These are phyloP conservation scores for Ensete ventricosum DNA, from an alignment of 176 grass and related monocot genomes.

Conservation along the genomic window DNA sequence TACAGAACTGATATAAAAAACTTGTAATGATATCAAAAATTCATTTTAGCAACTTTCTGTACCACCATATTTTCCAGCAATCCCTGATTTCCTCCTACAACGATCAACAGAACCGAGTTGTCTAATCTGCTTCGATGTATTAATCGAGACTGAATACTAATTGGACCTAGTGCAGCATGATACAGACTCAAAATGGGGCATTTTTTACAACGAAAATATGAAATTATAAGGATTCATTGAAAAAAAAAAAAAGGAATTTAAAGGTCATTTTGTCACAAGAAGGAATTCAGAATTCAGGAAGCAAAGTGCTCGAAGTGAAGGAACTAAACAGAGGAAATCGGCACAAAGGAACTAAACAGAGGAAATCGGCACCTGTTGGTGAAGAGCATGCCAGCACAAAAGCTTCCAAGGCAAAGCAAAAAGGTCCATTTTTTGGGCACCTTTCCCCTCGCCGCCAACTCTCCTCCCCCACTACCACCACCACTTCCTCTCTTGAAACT, in stretches of 20 bases:
- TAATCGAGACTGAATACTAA: too few species aligned
- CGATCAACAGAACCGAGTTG: too few species aligned
- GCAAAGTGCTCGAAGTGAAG: neutral
- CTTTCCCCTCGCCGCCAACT: slow-evolving; percentile 3
- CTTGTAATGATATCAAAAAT: too few species aligned
- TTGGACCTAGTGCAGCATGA: too few species aligned
- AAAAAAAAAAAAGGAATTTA: too few species aligned
- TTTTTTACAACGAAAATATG: neutral
- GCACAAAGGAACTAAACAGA: neutral
- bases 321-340: neutral
- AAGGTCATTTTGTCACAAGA: neutral
- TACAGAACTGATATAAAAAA: too few species aligned
- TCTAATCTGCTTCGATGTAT: too few species aligned
- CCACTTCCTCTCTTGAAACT: slow-evolving; percentile 8
- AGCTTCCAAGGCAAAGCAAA: slow-evolving; percentile 24
- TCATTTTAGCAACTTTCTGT: too few species aligned
- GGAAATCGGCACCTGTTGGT: slow-evolving; percentile 13
- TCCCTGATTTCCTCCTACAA: too few species aligned
- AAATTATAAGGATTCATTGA: neutral
- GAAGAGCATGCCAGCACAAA: slow-evolving; percentile 20
- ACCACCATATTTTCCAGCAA: too few species aligned
- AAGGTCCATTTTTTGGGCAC: slow-evolving; percentile 18
- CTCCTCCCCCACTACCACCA: neutral
- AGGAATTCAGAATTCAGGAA: neutral
- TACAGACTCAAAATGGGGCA: too few species aligned